Evolutionary conservation across 2,329 filamentous ascomycete genomes (phyloP), one percentile per base, ranked within the genome.

Genomic region (Blastomyces gilchristii): DNA sequence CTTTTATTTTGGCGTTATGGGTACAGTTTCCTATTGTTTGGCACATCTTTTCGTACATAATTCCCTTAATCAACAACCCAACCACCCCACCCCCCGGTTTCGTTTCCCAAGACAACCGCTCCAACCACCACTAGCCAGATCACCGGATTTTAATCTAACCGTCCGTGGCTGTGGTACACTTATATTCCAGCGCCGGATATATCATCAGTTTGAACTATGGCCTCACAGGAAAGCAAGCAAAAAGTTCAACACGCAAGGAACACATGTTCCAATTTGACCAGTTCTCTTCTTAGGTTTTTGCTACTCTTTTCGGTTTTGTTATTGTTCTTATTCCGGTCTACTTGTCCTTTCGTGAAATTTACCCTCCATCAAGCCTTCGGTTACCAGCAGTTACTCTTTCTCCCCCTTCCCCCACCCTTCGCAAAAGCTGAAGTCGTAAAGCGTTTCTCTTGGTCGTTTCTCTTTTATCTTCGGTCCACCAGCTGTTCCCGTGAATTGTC

Each of bases 181-280:
- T 22, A 14, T 16, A 3, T 54, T 37, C 28, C 47, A 50, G 8
- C 28, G 34, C 1, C 14, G n/a, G 25, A 34, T 12, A 54, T 37
- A 37, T n/a, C 50, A 34, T 53, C 52, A 54, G 28, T 43, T 28
- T 2, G n/a, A 22, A 22, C n/a, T 22, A 22, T 22, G n/a, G n/a
- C n/a, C n/a, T 22, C n/a, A 22, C n/a, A 22, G n/a, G 28, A 56
- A n/a, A 37, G 1, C 34, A 25, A 45, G 18, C 56, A 43, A 58
- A 43, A 58, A 18, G 56, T 58, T 43, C 56, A 45, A 58, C 56
- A 43, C 56, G 43, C 11, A 16, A 11, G 37, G n/a, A n/a, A 58
- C 6, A 16, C n/a, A 58, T 1, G 7, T 54, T 34, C 34, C 28
- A 37, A n/a, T n/a, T 54, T 37, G 12, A 37, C 28, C 14, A 37